These are phyloP conservation scores for Pleurotus pulmonarius DNA, from an alignment of 768 basidiomycete genomes.

Conservation along the genomic window DNA sequence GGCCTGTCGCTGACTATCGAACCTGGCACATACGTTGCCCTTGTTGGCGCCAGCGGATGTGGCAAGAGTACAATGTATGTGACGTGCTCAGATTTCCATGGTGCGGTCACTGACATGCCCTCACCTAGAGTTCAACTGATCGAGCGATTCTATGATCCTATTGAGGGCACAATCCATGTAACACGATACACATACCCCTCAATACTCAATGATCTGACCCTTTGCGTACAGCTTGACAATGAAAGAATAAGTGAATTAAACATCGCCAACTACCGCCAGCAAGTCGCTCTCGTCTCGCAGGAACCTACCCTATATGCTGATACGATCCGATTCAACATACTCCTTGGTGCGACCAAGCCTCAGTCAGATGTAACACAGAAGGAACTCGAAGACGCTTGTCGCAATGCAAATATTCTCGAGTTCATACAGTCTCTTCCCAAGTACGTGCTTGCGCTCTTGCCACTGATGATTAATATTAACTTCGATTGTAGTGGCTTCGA, in stretches of 20 bases:
- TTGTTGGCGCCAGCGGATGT: conserved; percentile 79
- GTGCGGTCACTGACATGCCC: conserved; percentile 10
- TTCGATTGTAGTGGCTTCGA: conserved; percentile 94
- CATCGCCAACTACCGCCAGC: conserved; percentile 82
- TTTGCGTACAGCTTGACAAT: conserved; percentile 55
- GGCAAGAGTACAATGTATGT: conserved; percentile 79
- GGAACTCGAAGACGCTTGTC: conserved; percentile 83
- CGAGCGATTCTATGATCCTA: conserved; percentile 84
- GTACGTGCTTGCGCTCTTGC: conserved; percentile 33
- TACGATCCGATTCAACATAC: conserved; percentile 85
- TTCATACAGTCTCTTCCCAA: conserved; percentile 86
- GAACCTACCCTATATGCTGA: conserved; percentile 89
- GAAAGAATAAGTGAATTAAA: conserved; percentile 75
- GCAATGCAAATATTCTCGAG: conserved; percentile 86
- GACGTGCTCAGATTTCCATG: not conserved
- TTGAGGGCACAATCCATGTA: conserved; percentile 68
- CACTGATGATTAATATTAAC: conserved; percentile 9
- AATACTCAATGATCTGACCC: conserved; percentile 2
- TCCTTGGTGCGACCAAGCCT: conserved; percentile 81
- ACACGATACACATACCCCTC: no score
- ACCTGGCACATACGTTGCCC: conserved; percentile 76
- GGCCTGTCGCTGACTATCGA: conserved; percentile 70
- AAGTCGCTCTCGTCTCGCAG: conserved; percentile 89
- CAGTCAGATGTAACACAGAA: conserved; percentile 75
- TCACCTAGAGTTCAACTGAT: conserved; percentile 66